Conservation (phyloP, 768 basidiomycete species). For the Mycena amicta region DNA sequence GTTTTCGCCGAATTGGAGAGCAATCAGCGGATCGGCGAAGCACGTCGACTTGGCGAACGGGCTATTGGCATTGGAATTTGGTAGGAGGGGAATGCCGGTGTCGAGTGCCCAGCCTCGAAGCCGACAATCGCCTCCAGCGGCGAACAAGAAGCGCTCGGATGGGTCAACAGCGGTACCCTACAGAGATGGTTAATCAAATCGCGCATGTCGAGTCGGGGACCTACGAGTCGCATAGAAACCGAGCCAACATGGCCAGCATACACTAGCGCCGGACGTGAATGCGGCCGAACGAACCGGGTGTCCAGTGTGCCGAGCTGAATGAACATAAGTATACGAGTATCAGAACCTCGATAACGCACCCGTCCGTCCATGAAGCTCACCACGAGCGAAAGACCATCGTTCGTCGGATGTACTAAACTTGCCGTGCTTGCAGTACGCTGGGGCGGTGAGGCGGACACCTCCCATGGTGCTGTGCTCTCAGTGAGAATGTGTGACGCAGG, state of each 20-base stretch:
- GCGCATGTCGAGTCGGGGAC: not conserved
- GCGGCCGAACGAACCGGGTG: constrained; percentile 14
- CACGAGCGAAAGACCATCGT: constrained; percentile 29
- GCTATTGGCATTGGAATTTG: not conserved
- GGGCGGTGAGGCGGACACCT: constrained; percentile 22
- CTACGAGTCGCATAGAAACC: constrained; percentile 4
- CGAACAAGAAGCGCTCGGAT: constrained; percentile 59
- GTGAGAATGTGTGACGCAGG: not conserved
- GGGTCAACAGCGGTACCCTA: constrained; percentile 69
- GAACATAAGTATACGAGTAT: not conserved
- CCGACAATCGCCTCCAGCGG: constrained; percentile 65
- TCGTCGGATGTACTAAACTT: constrained; percentile 23
- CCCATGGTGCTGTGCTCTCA: not conserved
- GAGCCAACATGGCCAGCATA: constrained; percentile 10
- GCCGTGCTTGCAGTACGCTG: constrained; percentile 22
- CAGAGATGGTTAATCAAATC: not conserved
- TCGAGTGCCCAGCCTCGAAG: constrained; percentile 72
- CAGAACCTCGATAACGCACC: constrained; percentile 18
- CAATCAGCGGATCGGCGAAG: not conserved
- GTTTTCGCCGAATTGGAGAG: not conserved
- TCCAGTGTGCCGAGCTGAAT: constrained; percentile 12
- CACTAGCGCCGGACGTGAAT: not conserved
- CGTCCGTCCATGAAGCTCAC: constrained; percentile 19
- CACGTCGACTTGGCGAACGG: not conserved
- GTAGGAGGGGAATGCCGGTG: constrained; percentile 46